These are phyloP conservation scores for Geotrichum ghanense DNA, from an alignment of 805 yeast genomes.

Conservation along the genomic window DNA sequence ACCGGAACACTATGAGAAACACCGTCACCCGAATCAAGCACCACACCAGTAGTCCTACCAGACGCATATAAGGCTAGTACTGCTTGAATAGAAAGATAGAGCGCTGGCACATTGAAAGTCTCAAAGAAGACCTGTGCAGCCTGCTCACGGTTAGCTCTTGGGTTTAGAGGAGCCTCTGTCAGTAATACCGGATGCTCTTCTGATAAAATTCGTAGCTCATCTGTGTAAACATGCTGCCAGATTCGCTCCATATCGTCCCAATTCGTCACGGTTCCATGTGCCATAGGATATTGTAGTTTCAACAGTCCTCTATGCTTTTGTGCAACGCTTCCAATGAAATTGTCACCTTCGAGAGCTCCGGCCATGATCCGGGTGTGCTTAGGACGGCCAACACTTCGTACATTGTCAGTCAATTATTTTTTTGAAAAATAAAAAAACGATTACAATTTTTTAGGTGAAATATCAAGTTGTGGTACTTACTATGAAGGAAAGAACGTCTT, in stretches of 20 bases:
- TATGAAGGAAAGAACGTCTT: slow-evolving; percentile 49
- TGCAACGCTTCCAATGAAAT: slow-evolving; percentile 67
- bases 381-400: slow-evolving; percentile 53
- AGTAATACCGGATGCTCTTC: slow-evolving; percentile 82
- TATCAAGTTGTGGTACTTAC: slow-evolving; percentile 20
- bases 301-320: slow-evolving; percentile 71
- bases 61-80: slow-evolving; percentile 76
- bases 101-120: slow-evolving; percentile 62
- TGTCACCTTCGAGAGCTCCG: slow-evolving; percentile 50
- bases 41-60: slow-evolving; percentile 86
- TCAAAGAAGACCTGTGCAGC: slow-evolving; percentile 62
- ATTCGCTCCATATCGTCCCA: slow-evolving; percentile 82
- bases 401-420: too few species aligned
- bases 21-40: slow-evolving; percentile 89
- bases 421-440: too few species aligned
- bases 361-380: slow-evolving; percentile 81
- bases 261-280: slow-evolving; percentile 65
- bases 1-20: slow-evolving; percentile 82
- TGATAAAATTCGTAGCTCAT: slow-evolving; percentile 42
- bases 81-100: slow-evolving; percentile 64
- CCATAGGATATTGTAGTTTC: slow-evolving; percentile 57
- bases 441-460: not conserved
- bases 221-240: slow-evolving; percentile 59
- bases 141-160: slow-evolving; percentile 44
- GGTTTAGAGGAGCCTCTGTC: slow-evolving; percentile 85